Evolutionary conservation across 345 rosid genomes (phyloP), one percentile per base, ranked within the genome.

Genomic region (Hirschfeldia incana): DNA sequence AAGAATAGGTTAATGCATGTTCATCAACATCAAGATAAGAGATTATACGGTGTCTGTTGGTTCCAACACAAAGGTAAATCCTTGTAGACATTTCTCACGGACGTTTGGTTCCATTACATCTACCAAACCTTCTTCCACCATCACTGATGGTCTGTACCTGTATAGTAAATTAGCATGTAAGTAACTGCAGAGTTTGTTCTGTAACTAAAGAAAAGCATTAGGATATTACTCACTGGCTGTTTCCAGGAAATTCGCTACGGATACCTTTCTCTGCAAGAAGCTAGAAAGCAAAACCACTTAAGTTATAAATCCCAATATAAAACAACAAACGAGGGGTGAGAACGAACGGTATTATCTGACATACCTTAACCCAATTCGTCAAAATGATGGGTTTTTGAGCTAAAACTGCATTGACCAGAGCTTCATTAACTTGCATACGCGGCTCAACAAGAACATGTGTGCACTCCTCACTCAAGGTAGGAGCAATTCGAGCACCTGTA

Each of bases 331-430:
- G n/a, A 65, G 21, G 36, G 3, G 5, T 70, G 30, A 46, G 6
- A 76, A 68, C 1, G 15, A 76, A 68, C 1, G 15, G 36, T 59
- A 80, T 10, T 62, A 8, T 49, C 71, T 51, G 58, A 33, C 67
- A 62, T 87, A 93, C 98, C 92, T 89, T 87, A 74, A 87, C 87
- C 97, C 97, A 94, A 65, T 85, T 83, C 34, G 55, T 62, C 55
- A 78, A 81, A 69, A 86, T 78, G 39, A 94, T 63, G 37, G 88
- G 85, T 78, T 91, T 92, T 80, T 82, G 87, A 39, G 89, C 81
- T 75, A 90, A 78, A 12, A 90, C 33, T 70, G 91, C 98, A 81
- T 91, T 86, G 67, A 92, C 68, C 17, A 93, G 53, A 74, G 84
- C 85, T 67, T 83, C 87, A 69, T 80, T 78, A 13, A 90, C 81